Evolutionary conservation across 2,329 filamentous ascomycete species (phyloP).

Genomic region (Anthostomella pinea): DNA sequence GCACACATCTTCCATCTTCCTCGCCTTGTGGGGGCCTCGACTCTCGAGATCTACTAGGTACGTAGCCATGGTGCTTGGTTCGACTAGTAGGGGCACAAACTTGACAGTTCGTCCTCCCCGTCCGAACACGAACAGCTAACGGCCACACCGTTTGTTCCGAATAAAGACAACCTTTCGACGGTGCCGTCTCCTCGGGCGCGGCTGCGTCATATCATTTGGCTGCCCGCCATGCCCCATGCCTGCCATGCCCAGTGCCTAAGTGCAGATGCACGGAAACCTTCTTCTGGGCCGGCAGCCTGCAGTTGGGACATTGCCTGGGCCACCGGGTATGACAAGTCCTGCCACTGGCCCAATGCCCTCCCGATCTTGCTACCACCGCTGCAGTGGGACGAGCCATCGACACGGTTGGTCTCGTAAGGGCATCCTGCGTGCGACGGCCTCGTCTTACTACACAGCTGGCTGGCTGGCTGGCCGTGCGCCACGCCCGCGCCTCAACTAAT

Average conservation of each 20-base stretch:
- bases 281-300: conserved; percentile 26
- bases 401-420: conserved; percentile 1
- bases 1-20: too few species aligned
- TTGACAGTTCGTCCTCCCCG: too few species aligned
- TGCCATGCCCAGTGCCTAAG: conserved; percentile 19
- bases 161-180: conserved; percentile 8
- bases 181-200: conserved; percentile 18
- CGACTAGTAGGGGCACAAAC: too few species aligned
- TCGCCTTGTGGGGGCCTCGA: too few species aligned
- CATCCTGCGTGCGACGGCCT: neutral
- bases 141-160: conserved; percentile 2
- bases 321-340: neutral
- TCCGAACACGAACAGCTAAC: conserved; percentile 2
- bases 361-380: conserved; percentile 6
- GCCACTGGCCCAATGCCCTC: neutral
- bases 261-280: conserved; percentile 28
- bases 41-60: too few species aligned
- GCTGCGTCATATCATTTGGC: conserved; percentile 13
- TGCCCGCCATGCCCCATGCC: too few species aligned
- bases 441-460: conserved; percentile 5
- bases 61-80: too few species aligned
- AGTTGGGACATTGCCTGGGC: conserved; percentile 10
- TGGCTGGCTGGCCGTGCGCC: too few species aligned
- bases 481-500: too few species aligned
- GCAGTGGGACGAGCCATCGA: conserved; percentile 9